Percentiles rank a stretch among this genome's conserved stretches.
phyloP scores from a whole-genome alignment of 371 early-diverging fungal species.

The Mortierella sp. region DNA sequence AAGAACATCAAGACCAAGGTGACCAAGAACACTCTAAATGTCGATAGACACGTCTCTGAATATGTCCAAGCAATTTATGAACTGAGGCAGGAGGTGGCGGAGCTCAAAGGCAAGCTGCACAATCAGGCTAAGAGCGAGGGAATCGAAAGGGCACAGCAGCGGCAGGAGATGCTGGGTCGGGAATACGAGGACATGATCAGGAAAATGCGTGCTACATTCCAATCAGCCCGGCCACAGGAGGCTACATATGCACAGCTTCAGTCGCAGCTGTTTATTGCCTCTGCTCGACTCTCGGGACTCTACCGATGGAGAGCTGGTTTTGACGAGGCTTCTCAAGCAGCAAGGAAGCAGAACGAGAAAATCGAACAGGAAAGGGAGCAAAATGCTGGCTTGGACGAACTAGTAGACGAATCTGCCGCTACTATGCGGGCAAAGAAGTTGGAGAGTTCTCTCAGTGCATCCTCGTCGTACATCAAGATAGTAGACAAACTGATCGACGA shows the following conservation, averaged over 20 bases:
- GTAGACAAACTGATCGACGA: constrained; percentile 41
- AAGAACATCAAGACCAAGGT: constrained; percentile 80
- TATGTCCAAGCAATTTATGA: constrained; percentile 71
- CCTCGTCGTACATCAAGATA: constrained; percentile 42
- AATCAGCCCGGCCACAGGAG: constrained; percentile 39
- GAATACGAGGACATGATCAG: constrained; percentile 35
- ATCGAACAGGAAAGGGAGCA: constrained; percentile 31
- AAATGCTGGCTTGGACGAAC: not conserved
- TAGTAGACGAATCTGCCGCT: constrained; percentile 19
- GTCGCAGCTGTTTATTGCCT: constrained; percentile 21
- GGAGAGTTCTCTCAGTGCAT: constrained; percentile 31
- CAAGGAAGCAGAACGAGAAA: constrained; percentile 40
- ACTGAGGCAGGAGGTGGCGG: constrained; percentile 64
- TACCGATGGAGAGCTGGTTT: constrained; percentile 42
- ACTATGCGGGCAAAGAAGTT: constrained; percentile 33
- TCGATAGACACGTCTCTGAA: constrained; percentile 70
- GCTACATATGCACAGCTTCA: constrained; percentile 49
- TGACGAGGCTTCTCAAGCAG: constrained; percentile 36
- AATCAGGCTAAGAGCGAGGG: constrained; percentile 27
- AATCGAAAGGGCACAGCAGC: constrained; percentile 22
- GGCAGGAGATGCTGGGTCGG: constrained; percentile 20
- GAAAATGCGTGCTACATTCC: constrained; percentile 46
- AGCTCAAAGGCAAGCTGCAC: constrained; percentile 59
- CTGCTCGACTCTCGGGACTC: constrained; percentile 35
- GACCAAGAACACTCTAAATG: constrained; percentile 65